A percentile compares a stretch with the other conserved stretches of the same genome.
These are phyloP conservation scores for Phaffomyces opuntiae DNA, from an alignment of 805 yeast genomes.

Conservation along the genomic window DNA sequence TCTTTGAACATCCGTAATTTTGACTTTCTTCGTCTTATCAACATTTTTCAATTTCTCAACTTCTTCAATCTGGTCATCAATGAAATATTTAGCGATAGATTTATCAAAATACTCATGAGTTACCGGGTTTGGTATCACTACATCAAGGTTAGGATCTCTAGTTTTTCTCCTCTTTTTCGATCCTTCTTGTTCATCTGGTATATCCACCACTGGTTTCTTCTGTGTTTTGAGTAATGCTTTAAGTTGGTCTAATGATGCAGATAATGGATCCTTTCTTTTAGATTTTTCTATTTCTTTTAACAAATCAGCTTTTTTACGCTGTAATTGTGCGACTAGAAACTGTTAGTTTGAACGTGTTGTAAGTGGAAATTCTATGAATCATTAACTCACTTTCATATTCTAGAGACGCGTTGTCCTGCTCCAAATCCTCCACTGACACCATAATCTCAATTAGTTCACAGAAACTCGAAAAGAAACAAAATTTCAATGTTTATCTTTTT, in stretches of 20 bases:
- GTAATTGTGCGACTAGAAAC: conserved; percentile 18
- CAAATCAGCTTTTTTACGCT: conserved; percentile 12
- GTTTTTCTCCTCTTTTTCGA: conserved; percentile 4
- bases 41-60: neutral
- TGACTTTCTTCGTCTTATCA: neutral
- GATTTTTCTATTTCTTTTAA: conserved; percentile 22
- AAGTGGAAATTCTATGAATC: neutral
- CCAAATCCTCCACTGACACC: conserved; percentile 25
- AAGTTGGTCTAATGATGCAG: conserved; percentile 26
- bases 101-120: conserved; percentile 23
- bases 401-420: conserved; percentile 30
- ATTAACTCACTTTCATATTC: conserved; percentile 24
- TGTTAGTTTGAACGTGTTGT: neutral
- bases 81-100: conserved; percentile 18
- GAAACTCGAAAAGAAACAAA: no score
- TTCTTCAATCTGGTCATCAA: neutral
- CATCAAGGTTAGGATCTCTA: conserved; percentile 11
- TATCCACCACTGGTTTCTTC: neutral
- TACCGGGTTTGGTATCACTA: conserved; percentile 17
- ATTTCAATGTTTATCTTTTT: neutral
- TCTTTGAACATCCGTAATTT: conserved; percentile 1
- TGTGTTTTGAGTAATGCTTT: conserved; percentile 5
- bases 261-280: conserved; percentile 15
- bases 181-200: neutral
- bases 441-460: conserved; percentile 7